Evolutionary conservation across 768 basidiomycete species (phyloP).

Genomic region (Xanthoconium stramineum): DNA sequence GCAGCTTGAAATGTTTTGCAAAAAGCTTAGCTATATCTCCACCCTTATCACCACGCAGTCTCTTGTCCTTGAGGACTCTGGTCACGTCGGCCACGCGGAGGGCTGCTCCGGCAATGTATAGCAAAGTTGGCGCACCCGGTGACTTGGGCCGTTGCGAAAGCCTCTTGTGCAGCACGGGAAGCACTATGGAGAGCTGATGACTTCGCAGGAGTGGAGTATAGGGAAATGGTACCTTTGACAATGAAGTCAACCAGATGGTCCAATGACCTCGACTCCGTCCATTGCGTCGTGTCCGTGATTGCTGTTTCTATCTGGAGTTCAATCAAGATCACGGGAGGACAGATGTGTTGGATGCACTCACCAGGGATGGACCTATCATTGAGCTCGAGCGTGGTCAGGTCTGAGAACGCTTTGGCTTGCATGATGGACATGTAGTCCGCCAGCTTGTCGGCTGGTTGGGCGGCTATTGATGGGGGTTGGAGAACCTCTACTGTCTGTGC

Average conservation of each 20-base stretch:
- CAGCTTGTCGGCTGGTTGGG: conserved; percentile 55
- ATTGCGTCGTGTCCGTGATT: conserved; percentile 72
- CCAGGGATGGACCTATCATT: conserved; percentile 77
- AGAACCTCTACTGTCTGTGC: conserved; percentile 39
- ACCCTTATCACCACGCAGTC: conserved; percentile 73
- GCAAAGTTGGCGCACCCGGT: conserved; percentile 80
- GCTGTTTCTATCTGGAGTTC: conserved; percentile 61
- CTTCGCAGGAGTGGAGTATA: not conserved
- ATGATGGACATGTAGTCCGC: conserved; percentile 60
- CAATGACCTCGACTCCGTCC: conserved; percentile 69
- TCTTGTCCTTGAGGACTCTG: conserved; percentile 65
- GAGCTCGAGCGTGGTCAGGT: conserved; percentile 74
- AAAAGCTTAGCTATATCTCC: conserved; percentile 95
- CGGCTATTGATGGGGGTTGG: conserved; percentile 47
- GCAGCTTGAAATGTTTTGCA: conserved; percentile 89
- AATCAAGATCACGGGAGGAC: conserved; percentile 38
- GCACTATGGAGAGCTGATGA: conserved; percentile 37
- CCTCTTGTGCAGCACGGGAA: conserved; percentile 65
- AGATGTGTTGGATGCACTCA: conserved; percentile 34
- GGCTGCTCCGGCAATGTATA: conserved; percentile 87
- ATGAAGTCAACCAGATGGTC: conserved; percentile 76
- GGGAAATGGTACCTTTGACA: conserved; percentile 52
- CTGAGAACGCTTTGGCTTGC: conserved; percentile 67
- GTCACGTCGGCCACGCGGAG: conserved; percentile 89
- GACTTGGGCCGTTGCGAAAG: conserved; percentile 73